Evolutionary conservation across 140 eudicot species (phyloP).

Genomic region (Cichorium intybus): DNA sequence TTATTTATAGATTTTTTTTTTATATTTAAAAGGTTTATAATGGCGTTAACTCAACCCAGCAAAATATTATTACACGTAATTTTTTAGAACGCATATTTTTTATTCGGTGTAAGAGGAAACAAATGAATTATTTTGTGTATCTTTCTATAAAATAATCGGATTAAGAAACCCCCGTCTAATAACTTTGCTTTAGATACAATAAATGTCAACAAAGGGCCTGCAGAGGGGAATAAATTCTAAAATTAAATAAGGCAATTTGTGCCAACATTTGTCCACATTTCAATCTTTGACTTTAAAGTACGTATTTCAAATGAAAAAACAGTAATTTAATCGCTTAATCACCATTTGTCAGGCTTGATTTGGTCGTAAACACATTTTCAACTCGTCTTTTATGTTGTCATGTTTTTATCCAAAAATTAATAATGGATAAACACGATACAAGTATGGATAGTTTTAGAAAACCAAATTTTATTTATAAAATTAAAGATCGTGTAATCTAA

Average conservation of each 20-base stretch:
- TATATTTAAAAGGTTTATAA: not conserved
- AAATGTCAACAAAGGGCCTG: slow-evolving; percentile 13
- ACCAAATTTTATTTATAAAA: not conserved
- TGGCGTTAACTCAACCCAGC: not conserved
- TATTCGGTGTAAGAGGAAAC: not conserved
- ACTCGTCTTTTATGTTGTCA: not conserved
- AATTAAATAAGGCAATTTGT: slow-evolving; percentile 9
- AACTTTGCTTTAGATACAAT: slow-evolving; percentile 18
- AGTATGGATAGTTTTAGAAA: too few species aligned
- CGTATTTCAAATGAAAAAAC: slow-evolving; percentile 1
- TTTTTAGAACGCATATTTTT: too few species aligned
- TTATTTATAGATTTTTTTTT: too few species aligned
- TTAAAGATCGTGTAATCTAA: too few species aligned
- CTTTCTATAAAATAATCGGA: not conserved
- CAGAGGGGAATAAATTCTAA: not conserved
- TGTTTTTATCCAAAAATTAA: too few species aligned
- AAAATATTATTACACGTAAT: too few species aligned
- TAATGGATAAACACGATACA: not conserved
- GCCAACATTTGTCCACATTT: slow-evolving; percentile 16
- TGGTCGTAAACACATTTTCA: not conserved
- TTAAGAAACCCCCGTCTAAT: slow-evolving; percentile 7
- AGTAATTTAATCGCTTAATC: not conserved
- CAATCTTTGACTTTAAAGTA: slow-evolving; percentile 9
- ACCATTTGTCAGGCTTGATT: not conserved
- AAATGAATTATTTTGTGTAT: not conserved